Percentiles rank a stretch among this genome's conserved stretches.
phyloP scores from a whole-genome alignment of 306 rosid species.

The Trifolium pratense region DNA sequence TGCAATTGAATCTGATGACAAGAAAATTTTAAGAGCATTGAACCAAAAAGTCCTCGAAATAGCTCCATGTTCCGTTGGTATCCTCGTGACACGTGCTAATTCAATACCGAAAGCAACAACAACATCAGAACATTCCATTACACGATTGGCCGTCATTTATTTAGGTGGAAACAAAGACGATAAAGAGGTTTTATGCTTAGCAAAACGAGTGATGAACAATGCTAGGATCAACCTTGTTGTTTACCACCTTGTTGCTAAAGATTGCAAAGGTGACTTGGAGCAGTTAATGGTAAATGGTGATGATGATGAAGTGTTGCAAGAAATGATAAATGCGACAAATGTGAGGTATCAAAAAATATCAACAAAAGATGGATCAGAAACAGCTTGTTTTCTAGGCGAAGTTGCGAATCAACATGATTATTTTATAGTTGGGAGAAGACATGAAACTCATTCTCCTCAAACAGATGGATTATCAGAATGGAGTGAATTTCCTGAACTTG shows the following conservation, averaged over 20 bases:
- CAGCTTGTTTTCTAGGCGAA: constrained; percentile 38
- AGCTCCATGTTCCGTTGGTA: constrained; percentile 65
- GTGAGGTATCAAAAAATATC: constrained; percentile 27
- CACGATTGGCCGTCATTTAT: constrained; percentile 48
- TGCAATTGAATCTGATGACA: constrained; percentile 46
- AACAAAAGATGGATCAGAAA: constrained; percentile 35
- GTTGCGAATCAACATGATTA: constrained; percentile 53
- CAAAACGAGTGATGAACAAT: constrained; percentile 43
- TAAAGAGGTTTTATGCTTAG: constrained; percentile 57
- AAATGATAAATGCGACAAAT: constrained; percentile 21
- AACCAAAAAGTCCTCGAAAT: constrained; percentile 49
- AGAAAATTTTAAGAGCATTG: constrained; percentile 37
- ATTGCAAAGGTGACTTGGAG: constrained; percentile 1
- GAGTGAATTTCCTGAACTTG: constrained; percentile 74
- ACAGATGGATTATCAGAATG: constrained; percentile 60
- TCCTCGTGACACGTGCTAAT: constrained; percentile 43
- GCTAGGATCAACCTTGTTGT: constrained; percentile 35
- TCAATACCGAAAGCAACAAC: not conserved
- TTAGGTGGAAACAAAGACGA: constrained; percentile 61
- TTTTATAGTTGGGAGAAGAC: constrained; percentile 67
- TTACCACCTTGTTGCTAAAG: constrained; percentile 41
- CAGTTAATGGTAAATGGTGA: constrained; percentile 31
- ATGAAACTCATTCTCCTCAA: constrained; percentile 39
- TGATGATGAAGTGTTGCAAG: constrained; percentile 36
- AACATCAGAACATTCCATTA: not conserved